Percentiles rank a stretch among this genome's conserved stretches.
phyloP scores from a whole-genome alignment of 164 flowering plant species.

The Liquidambar formosana region DNA sequence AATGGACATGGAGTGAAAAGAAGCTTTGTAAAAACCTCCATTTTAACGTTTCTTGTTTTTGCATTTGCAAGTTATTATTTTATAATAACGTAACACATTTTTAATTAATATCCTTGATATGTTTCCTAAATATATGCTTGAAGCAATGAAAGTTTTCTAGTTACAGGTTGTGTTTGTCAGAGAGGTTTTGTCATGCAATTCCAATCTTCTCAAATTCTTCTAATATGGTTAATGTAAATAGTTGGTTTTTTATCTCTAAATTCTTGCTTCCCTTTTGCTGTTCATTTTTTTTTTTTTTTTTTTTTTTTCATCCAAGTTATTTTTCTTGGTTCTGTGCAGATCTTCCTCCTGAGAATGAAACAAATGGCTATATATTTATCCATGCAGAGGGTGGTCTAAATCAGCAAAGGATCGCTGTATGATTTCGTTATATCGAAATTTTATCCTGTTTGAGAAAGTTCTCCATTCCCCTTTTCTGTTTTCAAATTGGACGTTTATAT shows the following conservation, averaged over 20 bases:
- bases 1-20: too few relatives aligned
- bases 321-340: conserved; percentile 45
- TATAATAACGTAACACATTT: too few relatives aligned
- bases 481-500: not conserved
- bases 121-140: not conserved
- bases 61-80: too few relatives aligned
- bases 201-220: not conserved
- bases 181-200: not conserved
- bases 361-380: conserved; percentile 89
- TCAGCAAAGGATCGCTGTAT: conserved; percentile 97
- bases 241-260: too few relatives aligned
- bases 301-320: not conserved
- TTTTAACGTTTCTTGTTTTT: too few relatives aligned
- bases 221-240: not conserved
- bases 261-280: not conserved
- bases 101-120: not conserved
- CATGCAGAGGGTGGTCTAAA: conserved; percentile 99
- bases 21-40: too few relatives aligned
- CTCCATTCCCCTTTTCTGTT: not conserved
- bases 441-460: not conserved
- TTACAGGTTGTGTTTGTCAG: not conserved
- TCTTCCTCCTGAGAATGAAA: conserved; percentile 88
- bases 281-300: not conserved
- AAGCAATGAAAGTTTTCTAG: not conserved
- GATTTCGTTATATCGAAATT: conserved; percentile 18